Conservation (phyloP, 108 stramenopile species). For the Chaetoceros muelleri region DNA sequence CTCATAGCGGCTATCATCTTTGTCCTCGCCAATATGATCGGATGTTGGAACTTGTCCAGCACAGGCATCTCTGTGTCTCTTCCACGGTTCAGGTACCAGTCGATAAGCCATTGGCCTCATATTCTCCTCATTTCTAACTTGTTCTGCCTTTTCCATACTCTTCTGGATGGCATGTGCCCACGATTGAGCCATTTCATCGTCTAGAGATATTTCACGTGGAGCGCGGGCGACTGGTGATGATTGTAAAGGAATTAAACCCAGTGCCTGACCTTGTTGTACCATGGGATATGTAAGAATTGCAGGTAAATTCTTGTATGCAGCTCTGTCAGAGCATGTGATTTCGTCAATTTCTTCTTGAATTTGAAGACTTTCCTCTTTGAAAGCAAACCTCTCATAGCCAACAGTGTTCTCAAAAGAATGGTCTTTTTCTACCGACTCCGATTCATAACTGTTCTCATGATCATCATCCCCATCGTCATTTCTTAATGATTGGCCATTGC, state of each 20-base stretch:
- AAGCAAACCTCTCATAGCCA: background rate
- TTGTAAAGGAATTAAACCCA: background rate
- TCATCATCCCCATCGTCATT: background rate
- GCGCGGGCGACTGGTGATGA: background rate
- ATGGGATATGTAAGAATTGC: background rate
- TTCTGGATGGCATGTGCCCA: constrained; percentile 44
- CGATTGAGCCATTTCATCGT: constrained; percentile 28
- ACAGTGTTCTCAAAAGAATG: background rate
- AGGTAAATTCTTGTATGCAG: background rate
- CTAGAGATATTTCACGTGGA: constrained; percentile 13
- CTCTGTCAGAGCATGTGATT: background rate
- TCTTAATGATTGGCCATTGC: too few relatives aligned
- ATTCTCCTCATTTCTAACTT: constrained; percentile 40
- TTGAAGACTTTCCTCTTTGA: too few relatives aligned
- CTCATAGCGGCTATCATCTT: background rate
- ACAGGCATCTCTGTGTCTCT: constrained; percentile 34
- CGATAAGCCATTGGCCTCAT: constrained; percentile 65
- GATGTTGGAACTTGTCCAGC: background rate
- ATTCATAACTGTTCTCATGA: background rate
- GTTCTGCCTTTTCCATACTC: constrained; percentile 42
- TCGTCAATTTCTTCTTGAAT: background rate
- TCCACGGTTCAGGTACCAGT: constrained; percentile 63
- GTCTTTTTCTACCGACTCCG: background rate
- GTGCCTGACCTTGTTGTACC: background rate
- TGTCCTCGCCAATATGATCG: background rate